Base-by-base conservation (phyloP, 768 basidiomycete species). In the Lactarius trivialis region DNA sequence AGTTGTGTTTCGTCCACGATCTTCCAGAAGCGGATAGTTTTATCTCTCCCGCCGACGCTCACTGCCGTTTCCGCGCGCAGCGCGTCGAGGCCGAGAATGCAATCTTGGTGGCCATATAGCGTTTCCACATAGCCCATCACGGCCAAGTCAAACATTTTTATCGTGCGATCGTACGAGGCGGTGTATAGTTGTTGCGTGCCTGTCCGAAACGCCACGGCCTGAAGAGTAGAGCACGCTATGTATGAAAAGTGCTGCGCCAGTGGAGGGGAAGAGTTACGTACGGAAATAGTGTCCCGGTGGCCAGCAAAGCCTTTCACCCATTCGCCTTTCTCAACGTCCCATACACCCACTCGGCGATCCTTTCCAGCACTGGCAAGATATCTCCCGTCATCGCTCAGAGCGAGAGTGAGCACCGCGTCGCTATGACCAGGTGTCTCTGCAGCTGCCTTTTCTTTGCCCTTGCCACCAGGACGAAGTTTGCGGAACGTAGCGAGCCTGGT, bases 121-220 rank as follows among this genome's bases (percentile, higher is more conserved):
- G 96, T 98, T 73, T 99, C 96, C 60, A 98, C 88, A 69, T 94
- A 93, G 11, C 92, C 93, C 80, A 96, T 83, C 6, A 91, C 90
- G 11, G 76, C 81, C 51, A 82, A 76, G 71, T 89, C 95, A 73
- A 89, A 96, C 3, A 98, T 78, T 73, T 96, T 96, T 60, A 97
- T 71, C 0, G 94, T 93, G 15, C 95, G 88, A 72, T 98, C 91
- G 71, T 86, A 84, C 19, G 92, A 89, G 41, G 82, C 84, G 19
- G 87, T 82, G 74, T 90, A 90, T 32, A 94, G 75, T 71, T 88
- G 82, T 58, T 85, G 78, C 3, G 89, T 85, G 51, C 82, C 84
- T 74, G 90, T 91, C 19, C 91, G 83, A 71, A 95, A 94, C 1
- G 85, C 78, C 41, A 93, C 73, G 36, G 80, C 76, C 88, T 91